A percentile compares a stretch with the other conserved stretches of the same genome.
Conservation (phyloP, 202 grass and related monocot genomes). For the Dendrocalamus latiflorus region DNA sequence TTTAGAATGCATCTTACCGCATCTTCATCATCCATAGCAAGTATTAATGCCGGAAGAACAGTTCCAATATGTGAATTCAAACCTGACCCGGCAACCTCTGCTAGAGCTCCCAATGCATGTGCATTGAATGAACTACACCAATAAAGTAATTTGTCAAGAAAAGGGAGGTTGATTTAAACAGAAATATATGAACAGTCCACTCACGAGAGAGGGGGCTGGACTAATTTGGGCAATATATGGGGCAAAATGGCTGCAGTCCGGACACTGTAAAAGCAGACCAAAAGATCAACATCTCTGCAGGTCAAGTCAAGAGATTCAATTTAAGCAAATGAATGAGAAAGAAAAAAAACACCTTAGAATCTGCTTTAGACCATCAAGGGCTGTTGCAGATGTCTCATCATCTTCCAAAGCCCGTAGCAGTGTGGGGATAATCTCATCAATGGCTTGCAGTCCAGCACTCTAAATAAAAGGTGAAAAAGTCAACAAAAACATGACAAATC, state of each 20-base stretch:
- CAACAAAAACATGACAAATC: constrained; percentile 6
- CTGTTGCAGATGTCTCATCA: constrained; percentile 84
- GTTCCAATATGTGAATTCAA: constrained; percentile 91
- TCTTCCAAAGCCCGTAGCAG: constrained; percentile 85
- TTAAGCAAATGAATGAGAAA: constrained; percentile 12
- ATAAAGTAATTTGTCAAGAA: constrained; percentile 39
- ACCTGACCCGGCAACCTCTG: constrained; percentile 90
- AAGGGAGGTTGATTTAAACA: constrained; percentile 3
- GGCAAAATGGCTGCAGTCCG: constrained; percentile 89
- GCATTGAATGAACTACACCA: constrained; percentile 85
- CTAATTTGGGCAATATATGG: constrained; percentile 98
- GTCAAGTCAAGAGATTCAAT: constrained; percentile 1
- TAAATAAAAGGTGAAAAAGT: constrained; percentile 36
- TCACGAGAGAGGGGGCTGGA: constrained; percentile 89
- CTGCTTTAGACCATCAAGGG: constrained; percentile 98
- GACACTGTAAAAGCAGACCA: constrained; percentile 59
- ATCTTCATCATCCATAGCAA: constrained; percentile 77
- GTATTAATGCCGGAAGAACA: constrained; percentile 73
- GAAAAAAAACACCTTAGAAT: constrained; percentile 66
- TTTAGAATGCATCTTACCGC: constrained; percentile 43
- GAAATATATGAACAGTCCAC: constrained; percentile 22
- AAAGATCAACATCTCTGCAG: constrained; percentile 23
- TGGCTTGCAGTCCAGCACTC: constrained; percentile 98
- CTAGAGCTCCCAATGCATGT: constrained; percentile 93
- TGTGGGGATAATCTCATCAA: constrained; percentile 99